phyloP scores from a whole-genome alignment of 805 yeast species.

The Brettanomyces custersianus region DNA sequence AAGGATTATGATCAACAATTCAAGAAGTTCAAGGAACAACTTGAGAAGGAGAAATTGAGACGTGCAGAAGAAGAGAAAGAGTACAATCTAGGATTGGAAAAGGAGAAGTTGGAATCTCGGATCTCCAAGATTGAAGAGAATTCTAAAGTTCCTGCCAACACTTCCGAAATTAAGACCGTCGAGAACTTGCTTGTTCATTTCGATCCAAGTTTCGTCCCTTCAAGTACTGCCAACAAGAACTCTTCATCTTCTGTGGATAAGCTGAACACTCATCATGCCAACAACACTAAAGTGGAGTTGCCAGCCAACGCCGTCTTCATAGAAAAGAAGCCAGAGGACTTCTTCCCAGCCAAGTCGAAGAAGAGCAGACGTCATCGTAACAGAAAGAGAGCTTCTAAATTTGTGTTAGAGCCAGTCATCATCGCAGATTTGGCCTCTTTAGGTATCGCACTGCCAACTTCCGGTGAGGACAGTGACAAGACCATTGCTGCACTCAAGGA shows the following conservation, averaged over 20 bases:
- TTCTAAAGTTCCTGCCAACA: conserved; percentile 74
- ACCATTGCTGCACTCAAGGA: conserved; percentile 61
- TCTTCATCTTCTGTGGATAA: conserved; percentile 9
- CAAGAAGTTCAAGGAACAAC: conserved; percentile 56
- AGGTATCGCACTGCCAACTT: conserved; percentile 69
- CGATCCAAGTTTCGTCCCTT: conserved; percentile 69
- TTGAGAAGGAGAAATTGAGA: conserved; percentile 61
- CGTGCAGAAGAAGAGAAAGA: conserved; percentile 62
- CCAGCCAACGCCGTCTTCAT: conserved; percentile 53
- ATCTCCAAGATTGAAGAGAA: conserved; percentile 65
- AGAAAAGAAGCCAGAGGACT: conserved; percentile 39
- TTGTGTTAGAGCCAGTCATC: conserved; percentile 72
- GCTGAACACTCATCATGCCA: conserved; percentile 9
- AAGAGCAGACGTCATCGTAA: conserved; percentile 40
- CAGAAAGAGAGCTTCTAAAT: conserved; percentile 29
- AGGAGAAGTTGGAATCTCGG: conserved; percentile 40
- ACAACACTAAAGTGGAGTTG: conserved; percentile 44
- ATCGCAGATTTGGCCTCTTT: conserved; percentile 70
- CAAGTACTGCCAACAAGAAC: conserved; percentile 22
- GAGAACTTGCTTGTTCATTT: conserved; percentile 64
- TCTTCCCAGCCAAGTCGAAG: conserved; percentile 40
- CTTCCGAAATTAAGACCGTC: conserved; percentile 66
- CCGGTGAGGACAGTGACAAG: conserved; percentile 57
- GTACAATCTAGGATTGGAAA: conserved; percentile 40
- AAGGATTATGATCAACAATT: conserved; percentile 68